Evolutionary conservation across 768 basidiomycete genomes (phyloP).

Genomic region (Clavulina sp.): DNA sequence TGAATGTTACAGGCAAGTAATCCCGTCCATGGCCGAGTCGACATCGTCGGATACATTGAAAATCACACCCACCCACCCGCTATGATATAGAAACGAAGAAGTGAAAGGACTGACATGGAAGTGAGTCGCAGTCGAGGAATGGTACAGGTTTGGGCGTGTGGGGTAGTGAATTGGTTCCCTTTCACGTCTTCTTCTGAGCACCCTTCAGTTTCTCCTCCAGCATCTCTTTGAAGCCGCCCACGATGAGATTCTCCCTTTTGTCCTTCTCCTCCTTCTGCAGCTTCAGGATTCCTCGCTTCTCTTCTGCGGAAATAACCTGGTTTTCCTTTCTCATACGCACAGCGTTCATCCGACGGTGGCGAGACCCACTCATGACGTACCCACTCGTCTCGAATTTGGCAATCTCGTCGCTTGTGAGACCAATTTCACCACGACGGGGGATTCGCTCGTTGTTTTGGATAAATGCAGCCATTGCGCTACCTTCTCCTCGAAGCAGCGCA

Average conservation of each 20-base stretch:
- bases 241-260: constrained; percentile 73
- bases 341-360: constrained; percentile 95
- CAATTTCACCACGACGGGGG: constrained; percentile 97
- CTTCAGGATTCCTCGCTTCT: constrained; percentile 91
- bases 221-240: constrained; percentile 79
- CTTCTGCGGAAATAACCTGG: constrained; percentile 97
- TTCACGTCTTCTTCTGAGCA: background rate
- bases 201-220: constrained; percentile 59
- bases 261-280: constrained; percentile 87
- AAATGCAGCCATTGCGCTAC: constrained; percentile 95
- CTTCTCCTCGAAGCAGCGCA: constrained; percentile 84
- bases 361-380: constrained; percentile 93
- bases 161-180: no score
- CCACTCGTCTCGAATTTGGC: constrained; percentile 75
- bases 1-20: no score
- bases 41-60: no score
- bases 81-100: no score
- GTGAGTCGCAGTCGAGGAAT: no score
- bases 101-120: no score
- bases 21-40: no score
- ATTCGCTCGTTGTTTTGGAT: constrained; percentile 77
- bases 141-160: no score
- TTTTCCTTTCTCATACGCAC: constrained; percentile 99
- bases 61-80: no score
- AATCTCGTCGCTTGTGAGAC: constrained; percentile 75